Evolutionary conservation across 176 grass and related monocot species (phyloP), one percentile per base, ranked within the genome.

Genomic region (Eragrostis nindensis): DNA sequence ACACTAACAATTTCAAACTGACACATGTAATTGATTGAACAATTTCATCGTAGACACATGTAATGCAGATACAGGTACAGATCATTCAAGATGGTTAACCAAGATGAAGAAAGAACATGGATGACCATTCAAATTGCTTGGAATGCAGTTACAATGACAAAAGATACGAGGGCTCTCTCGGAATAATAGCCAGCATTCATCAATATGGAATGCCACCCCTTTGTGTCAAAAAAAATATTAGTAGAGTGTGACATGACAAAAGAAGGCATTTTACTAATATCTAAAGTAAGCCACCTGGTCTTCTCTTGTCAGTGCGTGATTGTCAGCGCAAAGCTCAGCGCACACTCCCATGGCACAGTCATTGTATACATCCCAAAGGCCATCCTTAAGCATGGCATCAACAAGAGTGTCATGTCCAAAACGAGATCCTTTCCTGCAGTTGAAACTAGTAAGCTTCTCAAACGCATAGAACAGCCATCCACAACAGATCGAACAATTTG

Each of bases 311-410:
- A 97, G 80, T n/a, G 82, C 68, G 80, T 97, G 89, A 74, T 94
- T 90, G 62, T 97, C 91, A 89, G 94, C 91, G 88, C 91, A 97
- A 73, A 97, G 73, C 83, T 97, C 94, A 15, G 91, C 94, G 66
- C 94, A 97, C 26, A 88, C 90, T 74, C 94, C 94, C 94, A 97
- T 97, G 47, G 87, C 91, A 86, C 22, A 97, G 76, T 97, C 89
- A 84, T 60, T 80, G 8, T 97, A 94, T 53, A 77, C 94, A 82
- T 97, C 94, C 94, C 94, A 97, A 86, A 97, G 91, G 22, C 94
- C 91, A 73, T 97, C 94, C 76, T 97, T 97, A 47, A 94, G 85
- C 94, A 97, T 94, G 46, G 85, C 94, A 70, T 97, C 94, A 49
- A 97, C 78, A 59, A 94, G 94, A 55, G 87, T 90, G 49, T 97